Percentiles rank a stretch among this genome's conserved stretches.
phyloP scores from a whole-genome alignment of 108 stramenopile genomes.

The Mediolabrus comicus region DNA sequence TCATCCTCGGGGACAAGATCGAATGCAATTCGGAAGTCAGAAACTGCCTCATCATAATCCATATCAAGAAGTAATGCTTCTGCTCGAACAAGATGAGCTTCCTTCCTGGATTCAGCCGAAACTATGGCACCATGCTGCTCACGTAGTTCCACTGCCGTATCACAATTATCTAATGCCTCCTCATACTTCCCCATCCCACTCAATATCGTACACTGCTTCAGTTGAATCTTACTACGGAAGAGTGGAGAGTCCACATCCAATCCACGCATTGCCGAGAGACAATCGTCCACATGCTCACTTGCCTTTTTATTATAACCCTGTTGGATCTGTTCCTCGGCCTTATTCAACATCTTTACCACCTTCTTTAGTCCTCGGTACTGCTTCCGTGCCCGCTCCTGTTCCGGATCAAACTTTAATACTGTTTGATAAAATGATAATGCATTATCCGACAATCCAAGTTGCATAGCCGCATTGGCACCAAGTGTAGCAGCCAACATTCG shows the following conservation, averaged over 20 bases:
- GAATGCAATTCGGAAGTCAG: constrained; percentile 53
- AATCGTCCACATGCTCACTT: constrained; percentile 46
- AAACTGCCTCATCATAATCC: constrained; percentile 62
- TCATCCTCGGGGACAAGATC: constrained; percentile 53
- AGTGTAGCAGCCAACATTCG: constrained; percentile 57
- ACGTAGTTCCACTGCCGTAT: constrained; percentile 49
- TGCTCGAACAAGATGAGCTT: constrained; percentile 49
- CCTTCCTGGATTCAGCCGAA: constrained; percentile 34
- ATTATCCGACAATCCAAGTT: constrained; percentile 54
- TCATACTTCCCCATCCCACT: constrained; percentile 56
- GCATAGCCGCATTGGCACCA: constrained; percentile 63
- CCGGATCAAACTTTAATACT: constrained; percentile 63
- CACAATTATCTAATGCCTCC: constrained; percentile 52
- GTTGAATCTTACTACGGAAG: constrained; percentile 54
- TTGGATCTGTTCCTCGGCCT: constrained; percentile 58
- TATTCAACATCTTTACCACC: constrained; percentile 51
- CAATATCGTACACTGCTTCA: constrained; percentile 55
- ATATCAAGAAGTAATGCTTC: constrained; percentile 57
- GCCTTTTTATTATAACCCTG: constrained; percentile 65
- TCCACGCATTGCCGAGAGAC: constrained; percentile 56
- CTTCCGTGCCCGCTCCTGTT: constrained; percentile 50
- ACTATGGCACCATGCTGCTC: constrained; percentile 25
- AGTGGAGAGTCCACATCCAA: constrained; percentile 60
- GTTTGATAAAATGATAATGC: constrained; percentile 60
- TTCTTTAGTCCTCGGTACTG: constrained; percentile 64